These are phyloP conservation scores for Aegilops bicornis DNA, from an alignment of 176 grass and related monocot genomes.

Conservation along the genomic window DNA sequence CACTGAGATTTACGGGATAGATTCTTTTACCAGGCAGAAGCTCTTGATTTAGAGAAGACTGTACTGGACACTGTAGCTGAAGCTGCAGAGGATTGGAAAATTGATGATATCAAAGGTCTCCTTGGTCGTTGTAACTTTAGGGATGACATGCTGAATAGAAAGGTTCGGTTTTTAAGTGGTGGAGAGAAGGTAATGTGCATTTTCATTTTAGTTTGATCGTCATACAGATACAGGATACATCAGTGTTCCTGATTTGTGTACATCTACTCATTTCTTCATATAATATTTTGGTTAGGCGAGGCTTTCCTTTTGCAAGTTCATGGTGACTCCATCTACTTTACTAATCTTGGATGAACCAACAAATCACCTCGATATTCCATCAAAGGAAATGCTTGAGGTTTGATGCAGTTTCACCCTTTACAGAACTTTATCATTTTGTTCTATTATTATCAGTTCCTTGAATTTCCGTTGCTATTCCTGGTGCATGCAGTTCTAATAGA, in stretches of 20 bases:
- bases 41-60: constrained; percentile 94
- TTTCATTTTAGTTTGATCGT: constrained; percentile 10
- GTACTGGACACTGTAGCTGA: constrained; percentile 88
- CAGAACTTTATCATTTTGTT: constrained; percentile 15
- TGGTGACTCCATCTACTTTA: constrained; percentile 98
- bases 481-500: constrained; percentile 24
- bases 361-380: constrained; percentile 98
- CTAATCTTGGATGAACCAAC: constrained; percentile 98
- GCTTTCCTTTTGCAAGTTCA: constrained; percentile 98
- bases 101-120: constrained; percentile 96
- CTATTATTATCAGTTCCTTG: background rate
- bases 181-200: constrained; percentile 79
- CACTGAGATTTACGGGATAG: constrained; percentile 19
- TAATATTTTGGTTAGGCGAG: constrained; percentile 56
- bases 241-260: constrained; percentile 14
- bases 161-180: constrained; percentile 85
- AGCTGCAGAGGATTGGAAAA: constrained; percentile 88
- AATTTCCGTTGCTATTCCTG: constrained; percentile 13
- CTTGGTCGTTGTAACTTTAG: constrained; percentile 97
- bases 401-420: constrained; percentile 4
- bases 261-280: constrained; percentile 1
- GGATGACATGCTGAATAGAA: constrained; percentile 96
- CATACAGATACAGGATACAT: background rate
- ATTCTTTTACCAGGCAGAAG: constrained; percentile 79
- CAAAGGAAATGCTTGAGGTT: constrained; percentile 99